Evolutionary conservation across 495 filamentous ascomycete genomes (phyloP).

Genomic region (Xylaria longipes): DNA sequence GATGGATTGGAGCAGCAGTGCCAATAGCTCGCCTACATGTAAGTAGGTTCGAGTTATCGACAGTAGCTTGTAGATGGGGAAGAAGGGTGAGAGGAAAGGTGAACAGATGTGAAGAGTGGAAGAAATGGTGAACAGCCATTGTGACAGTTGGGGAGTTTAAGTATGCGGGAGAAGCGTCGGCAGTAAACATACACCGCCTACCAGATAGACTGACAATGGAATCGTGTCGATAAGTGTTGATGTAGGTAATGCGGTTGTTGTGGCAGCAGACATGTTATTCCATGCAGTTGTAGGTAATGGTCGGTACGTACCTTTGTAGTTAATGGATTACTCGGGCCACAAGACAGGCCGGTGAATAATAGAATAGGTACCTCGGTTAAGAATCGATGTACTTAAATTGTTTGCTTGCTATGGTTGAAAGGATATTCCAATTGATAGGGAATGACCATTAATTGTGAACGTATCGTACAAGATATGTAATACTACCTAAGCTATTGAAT

Average conservation of each 20-base stretch:
- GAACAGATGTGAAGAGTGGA: background rate
- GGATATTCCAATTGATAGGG: background rate
- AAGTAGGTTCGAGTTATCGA: constrained; percentile 8
- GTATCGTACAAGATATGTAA: background rate
- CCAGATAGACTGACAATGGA: background rate
- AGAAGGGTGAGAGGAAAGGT: background rate
- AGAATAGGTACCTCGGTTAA: background rate
- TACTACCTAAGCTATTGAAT: background rate
- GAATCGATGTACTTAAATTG: background rate
- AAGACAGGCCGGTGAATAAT: background rate
- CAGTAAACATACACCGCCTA: constrained; percentile 12
- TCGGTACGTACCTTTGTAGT: background rate
- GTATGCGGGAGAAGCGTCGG: background rate
- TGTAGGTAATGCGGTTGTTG: background rate
- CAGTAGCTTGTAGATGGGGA: background rate
- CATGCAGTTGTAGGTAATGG: background rate
- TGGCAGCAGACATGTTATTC: background rate
- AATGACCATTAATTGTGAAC: background rate
- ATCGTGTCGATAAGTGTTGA: background rate
- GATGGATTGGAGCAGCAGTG: background rate
- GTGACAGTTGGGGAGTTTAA: background rate
- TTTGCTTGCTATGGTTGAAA: background rate
- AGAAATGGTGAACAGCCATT: background rate
- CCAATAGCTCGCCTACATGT: background rate
- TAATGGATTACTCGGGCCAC: background rate